Conservation (phyloP, 1,139 yeast species). For the Nakaseomyces sp. region DNA sequence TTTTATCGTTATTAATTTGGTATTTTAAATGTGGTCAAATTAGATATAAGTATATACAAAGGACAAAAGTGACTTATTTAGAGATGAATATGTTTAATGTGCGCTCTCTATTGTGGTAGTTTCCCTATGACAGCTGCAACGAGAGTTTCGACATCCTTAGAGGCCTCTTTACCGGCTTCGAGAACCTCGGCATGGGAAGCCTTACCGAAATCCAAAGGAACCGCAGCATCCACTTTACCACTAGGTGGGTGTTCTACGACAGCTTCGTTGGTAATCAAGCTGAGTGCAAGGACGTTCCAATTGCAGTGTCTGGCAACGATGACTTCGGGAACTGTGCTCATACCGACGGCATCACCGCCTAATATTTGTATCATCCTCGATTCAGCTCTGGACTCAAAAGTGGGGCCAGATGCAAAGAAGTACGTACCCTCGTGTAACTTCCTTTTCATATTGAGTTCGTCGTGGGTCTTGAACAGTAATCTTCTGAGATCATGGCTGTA, state of each 20-base stretch:
- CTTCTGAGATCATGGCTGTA: constrained; percentile 67
- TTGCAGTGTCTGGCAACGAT: constrained; percentile 86
- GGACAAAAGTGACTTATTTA: too few species aligned
- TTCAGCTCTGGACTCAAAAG: constrained; percentile 90
- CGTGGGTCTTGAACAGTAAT: constrained; percentile 46
- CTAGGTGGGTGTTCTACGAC: constrained; percentile 70
- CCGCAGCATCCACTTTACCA: constrained; percentile 49
- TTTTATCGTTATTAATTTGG: too few species aligned
- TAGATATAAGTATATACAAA: too few species aligned
- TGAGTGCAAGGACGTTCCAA: constrained; percentile 69
- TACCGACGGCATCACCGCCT: constrained; percentile 95
- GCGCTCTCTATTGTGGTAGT: constrained; percentile 18
- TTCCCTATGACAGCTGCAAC: constrained; percentile 55
- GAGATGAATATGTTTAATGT: too few species aligned
- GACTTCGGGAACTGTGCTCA: constrained; percentile 97
- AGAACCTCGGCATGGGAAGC: constrained; percentile 88
- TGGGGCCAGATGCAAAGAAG: constrained; percentile 83
- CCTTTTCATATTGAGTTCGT: constrained; percentile 46
- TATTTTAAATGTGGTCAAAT: too few species aligned
- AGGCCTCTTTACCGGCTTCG: constrained; percentile 72
- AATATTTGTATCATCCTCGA: constrained; percentile 59
- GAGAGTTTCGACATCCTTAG: constrained; percentile 65
- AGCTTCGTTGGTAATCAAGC: constrained; percentile 78
- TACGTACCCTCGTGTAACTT: constrained; percentile 79
- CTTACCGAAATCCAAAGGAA: constrained; percentile 59